These are phyloP conservation scores for Avena eriantha DNA, from an alignment of 176 grass and related monocot genomes.

Conservation along the genomic window DNA sequence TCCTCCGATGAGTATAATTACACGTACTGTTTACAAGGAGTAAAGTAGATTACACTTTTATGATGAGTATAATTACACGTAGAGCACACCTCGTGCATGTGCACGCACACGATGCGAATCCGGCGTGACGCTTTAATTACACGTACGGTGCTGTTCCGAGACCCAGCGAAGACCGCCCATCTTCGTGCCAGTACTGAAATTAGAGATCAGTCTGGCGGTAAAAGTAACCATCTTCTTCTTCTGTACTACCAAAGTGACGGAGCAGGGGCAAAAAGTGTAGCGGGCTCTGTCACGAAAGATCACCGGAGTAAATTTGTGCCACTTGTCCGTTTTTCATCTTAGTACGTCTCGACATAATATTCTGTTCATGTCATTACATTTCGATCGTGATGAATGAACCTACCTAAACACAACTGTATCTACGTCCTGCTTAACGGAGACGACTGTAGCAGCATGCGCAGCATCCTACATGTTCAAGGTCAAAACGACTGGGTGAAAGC, in stretches of 20 bases:
- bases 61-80: too few relatives aligned
- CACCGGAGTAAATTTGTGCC: background rate
- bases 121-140: conserved; percentile 22
- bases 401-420: background rate
- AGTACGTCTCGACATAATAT: background rate
- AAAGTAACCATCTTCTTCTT: background rate
- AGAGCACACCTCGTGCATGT: background rate
- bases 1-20: too few relatives aligned
- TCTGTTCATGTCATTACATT: background rate
- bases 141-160: background rate
- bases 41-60: too few relatives aligned
- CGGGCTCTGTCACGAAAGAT: background rate
- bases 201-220: background rate
- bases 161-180: background rate
- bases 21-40: too few relatives aligned
- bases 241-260: background rate
- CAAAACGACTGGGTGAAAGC: background rate
- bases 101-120: background rate
- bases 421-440: background rate
- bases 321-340: background rate
- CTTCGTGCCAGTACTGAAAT: background rate
- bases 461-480: background rate
- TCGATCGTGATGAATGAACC: background rate
- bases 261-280: background rate
- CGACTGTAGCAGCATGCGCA: background rate